phyloP scores from a whole-genome alignment of 2,329 filamentous ascomycete species.

The Alternaria tenuissima region DNA sequence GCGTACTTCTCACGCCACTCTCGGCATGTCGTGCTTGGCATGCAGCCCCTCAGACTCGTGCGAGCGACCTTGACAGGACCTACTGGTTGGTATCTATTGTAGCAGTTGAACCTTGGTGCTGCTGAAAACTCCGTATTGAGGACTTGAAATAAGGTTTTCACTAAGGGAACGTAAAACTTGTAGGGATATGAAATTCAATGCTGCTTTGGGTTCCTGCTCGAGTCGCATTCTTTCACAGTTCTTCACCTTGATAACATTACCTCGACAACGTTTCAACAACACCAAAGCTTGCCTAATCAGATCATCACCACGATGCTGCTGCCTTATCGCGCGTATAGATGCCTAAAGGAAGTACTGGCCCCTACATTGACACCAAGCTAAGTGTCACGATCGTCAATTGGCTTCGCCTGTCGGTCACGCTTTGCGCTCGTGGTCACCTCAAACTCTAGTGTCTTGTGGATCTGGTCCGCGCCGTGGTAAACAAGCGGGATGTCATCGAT shows the following conservation, averaged over 20 bases:
- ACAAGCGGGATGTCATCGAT: slow-evolving; percentile 2
- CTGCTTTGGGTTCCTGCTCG: background rate
- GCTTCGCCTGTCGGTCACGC: background rate
- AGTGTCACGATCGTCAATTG: background rate
- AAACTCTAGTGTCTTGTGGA: slow-evolving; percentile 2
- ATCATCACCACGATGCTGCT: background rate
- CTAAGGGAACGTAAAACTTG: background rate
- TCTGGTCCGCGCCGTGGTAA: slow-evolving; percentile 2
- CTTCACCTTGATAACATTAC: background rate
- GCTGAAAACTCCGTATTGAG: background rate
- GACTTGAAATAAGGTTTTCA: background rate
- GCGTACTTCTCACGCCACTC: background rate
- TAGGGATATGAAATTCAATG: background rate
- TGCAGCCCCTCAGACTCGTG: background rate
- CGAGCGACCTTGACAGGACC: background rate
- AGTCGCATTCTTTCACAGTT: background rate
- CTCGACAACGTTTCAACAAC: background rate
- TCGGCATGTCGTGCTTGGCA: background rate
- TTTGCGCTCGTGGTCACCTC: background rate
- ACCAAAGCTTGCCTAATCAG: background rate
- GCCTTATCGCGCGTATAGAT: background rate
- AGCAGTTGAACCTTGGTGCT: background rate
- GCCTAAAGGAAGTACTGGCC: background rate
- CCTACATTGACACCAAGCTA: background rate
- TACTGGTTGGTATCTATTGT: background rate